Conservation (phyloP, 768 basidiomycete species). For the Leccinum fibrillosum region DNA sequence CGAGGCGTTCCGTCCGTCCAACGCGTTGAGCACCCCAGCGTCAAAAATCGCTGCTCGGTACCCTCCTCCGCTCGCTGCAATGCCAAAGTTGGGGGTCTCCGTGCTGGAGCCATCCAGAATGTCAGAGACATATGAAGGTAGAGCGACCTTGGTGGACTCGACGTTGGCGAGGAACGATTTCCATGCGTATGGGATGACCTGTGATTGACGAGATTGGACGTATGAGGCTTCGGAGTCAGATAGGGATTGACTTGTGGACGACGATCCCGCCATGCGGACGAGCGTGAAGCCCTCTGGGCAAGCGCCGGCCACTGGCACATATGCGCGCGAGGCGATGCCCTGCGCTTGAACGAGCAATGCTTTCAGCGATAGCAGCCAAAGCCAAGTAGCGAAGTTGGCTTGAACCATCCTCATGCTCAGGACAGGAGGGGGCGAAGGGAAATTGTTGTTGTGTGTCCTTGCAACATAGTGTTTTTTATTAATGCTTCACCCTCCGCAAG, state of each 20-base stretch:
- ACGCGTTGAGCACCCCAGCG: conserved; percentile 47
- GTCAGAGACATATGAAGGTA: conserved; percentile 34
- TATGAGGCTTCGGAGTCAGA: conserved; percentile 36
- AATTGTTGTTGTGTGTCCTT: not conserved
- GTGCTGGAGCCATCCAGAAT: conserved; percentile 26
- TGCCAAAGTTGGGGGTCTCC: conserved; percentile 38
- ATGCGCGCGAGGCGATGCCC: conserved; percentile 23
- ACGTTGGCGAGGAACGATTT: conserved; percentile 38
- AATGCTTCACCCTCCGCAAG: not conserved
- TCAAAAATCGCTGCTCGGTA: conserved; percentile 54
- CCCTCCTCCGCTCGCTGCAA: conserved; percentile 56
- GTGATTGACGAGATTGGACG: conserved; percentile 29
- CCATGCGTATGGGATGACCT: conserved; percentile 41
- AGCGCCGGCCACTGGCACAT: conserved; percentile 17
- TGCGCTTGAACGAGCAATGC: conserved; percentile 18
- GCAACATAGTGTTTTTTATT: not conserved
- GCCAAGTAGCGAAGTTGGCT: conserved; percentile 5
- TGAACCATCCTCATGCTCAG: not conserved
- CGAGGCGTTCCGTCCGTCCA: conserved; percentile 49
- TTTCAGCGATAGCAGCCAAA: conserved; percentile 3
- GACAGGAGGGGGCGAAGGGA: not conserved
- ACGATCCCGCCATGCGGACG: conserved; percentile 28
- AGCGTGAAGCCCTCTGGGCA: conserved; percentile 27
- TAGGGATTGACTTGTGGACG: conserved; percentile 31
- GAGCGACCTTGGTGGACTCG: conserved; percentile 24